phyloP scores from a whole-genome alignment of 306 rosid species.

The Castanea mollissima region DNA sequence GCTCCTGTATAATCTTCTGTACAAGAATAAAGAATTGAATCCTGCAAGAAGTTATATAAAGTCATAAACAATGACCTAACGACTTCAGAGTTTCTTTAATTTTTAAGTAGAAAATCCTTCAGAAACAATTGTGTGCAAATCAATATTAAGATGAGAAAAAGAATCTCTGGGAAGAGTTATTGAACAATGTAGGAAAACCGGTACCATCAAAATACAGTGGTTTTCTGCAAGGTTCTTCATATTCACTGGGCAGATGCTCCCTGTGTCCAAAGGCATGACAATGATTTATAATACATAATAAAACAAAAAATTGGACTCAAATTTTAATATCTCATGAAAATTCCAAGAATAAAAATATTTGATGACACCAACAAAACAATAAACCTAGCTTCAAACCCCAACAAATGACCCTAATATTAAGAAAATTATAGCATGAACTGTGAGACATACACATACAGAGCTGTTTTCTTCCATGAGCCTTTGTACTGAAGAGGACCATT shows the following conservation, averaged over 20 bases:
- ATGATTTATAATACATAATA: neutral
- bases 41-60: constrained; percentile 48
- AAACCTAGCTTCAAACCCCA: neutral
- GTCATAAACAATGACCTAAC: neutral
- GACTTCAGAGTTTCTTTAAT: neutral
- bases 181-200: constrained; percentile 5
- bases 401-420: neutral
- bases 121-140: neutral
- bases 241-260: constrained; percentile 43
- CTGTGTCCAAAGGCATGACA: constrained; percentile 46
- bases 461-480: constrained; percentile 92
- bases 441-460: constrained; percentile 59
- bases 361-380: neutral
- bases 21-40: constrained; percentile 74
- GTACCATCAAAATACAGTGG: constrained; percentile 72
- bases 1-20: constrained; percentile 82
- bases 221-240: constrained; percentile 31
- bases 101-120: neutral
- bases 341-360: neutral
- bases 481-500: constrained; percentile 70
- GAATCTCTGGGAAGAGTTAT: neutral
- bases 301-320: constrained; percentile 4
- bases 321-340: neutral
- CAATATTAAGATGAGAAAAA: neutral
- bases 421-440: neutral